Evolutionary conservation across 2,329 filamentous ascomycete genomes (phyloP).

Genomic region (Fusarium sp.): DNA sequence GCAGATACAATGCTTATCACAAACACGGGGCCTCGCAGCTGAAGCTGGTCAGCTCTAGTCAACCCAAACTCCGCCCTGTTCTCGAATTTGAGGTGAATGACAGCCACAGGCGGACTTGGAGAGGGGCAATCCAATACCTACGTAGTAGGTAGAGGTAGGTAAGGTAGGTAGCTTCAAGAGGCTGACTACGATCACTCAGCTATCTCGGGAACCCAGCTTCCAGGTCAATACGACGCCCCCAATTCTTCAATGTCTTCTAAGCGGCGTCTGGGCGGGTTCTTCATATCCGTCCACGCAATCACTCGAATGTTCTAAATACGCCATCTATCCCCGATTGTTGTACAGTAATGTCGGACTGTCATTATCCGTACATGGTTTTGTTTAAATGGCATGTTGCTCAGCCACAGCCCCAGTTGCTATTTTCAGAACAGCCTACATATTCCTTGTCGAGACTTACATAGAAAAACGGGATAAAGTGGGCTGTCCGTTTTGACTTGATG

Average conservation of each 20-base stretch:
- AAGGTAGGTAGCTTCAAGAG: constrained; percentile 6
- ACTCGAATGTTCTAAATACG: background rate
- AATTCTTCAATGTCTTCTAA: background rate
- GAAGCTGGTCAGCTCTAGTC: background rate
- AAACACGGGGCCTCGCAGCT: constrained; percentile 11
- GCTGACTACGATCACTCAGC: constrained; percentile 5
- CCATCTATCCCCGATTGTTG: background rate
- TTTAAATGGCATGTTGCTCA: constrained; percentile 30
- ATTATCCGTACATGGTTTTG: background rate
- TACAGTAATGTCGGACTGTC: background rate
- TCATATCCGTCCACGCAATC: background rate
- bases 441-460: background rate
- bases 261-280: background rate
- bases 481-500: background rate
- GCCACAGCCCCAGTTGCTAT: constrained; percentile 46
- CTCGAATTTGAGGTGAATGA: constrained; percentile 7
- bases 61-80: constrained; percentile 6
- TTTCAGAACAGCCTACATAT: constrained; percentile 24
- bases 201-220: too few relatives aligned
- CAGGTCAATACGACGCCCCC: background rate
- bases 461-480: constrained; percentile 1
- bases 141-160: too few relatives aligned
- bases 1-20: background rate
- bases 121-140: constrained; percentile 8
- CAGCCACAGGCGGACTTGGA: constrained; percentile 9